Conservation (phyloP, 176 grass and related monocot genomes). For the Ensete ventricosum region DNA sequence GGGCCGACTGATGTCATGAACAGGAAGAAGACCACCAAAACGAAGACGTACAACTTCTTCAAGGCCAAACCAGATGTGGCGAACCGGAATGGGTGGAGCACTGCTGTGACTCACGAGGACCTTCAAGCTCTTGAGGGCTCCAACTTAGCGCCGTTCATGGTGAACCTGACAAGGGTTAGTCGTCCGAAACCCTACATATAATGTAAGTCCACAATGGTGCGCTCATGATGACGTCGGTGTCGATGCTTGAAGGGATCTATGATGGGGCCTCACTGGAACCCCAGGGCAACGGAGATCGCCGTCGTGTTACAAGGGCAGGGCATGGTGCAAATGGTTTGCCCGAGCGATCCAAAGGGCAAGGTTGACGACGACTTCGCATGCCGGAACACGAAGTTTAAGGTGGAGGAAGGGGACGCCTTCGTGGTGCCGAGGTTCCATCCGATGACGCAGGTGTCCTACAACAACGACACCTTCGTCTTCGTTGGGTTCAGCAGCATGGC, state of each 20-base stretch:
- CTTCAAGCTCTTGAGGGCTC: conserved; percentile 43
- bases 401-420: conserved; percentile 76
- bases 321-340: conserved; percentile 65
- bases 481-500: conserved; percentile 73
- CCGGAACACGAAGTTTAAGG: conserved; percentile 38
- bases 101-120: conserved; percentile 53
- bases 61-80: conserved; percentile 51
- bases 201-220: too few relatives aligned
- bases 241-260: conserved; percentile 48
- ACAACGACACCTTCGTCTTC: conserved; percentile 70
- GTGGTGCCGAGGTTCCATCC: conserved; percentile 65
- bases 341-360: conserved; percentile 25
- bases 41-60: conserved; percentile 69
- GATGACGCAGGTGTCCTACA: conserved; percentile 86
- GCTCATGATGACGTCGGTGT: too few relatives aligned
- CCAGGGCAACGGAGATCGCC: conserved; percentile 68
- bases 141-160: conserved; percentile 66
- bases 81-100: conserved; percentile 85
- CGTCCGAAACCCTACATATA: neutral
- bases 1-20: conserved; percentile 25
- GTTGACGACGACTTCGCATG: neutral
- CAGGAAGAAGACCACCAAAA: conserved; percentile 83
- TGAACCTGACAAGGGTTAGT: conserved; percentile 66
- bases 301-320: conserved; percentile 48
- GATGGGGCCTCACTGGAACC: conserved; percentile 96